Conservation (phyloP, 2,329 filamentous ascomycete genomes). For the Penicillium sumatraense region DNA sequence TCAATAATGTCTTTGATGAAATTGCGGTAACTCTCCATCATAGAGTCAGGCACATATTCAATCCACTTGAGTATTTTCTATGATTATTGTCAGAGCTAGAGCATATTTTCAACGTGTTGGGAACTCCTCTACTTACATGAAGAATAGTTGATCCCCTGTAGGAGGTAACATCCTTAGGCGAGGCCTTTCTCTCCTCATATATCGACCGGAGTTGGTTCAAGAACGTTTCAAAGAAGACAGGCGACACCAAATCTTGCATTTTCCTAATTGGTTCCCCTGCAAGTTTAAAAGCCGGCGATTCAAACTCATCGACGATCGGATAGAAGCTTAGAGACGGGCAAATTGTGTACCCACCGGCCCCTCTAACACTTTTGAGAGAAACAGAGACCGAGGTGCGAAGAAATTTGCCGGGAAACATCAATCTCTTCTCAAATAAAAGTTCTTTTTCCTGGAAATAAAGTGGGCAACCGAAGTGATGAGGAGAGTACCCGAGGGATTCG, state of each 20-base stretch:
- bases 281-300: not conserved
- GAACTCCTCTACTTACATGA: not conserved
- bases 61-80: not conserved
- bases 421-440: not conserved
- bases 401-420: not conserved
- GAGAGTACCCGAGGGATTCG: not conserved
- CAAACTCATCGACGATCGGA: not conserved
- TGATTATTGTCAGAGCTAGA: not conserved
- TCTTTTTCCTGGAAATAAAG: not conserved
- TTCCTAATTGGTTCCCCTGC: not conserved
- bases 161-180: not conserved
- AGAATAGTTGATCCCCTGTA: not conserved
- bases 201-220: not conserved
- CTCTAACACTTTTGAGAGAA: not conserved
- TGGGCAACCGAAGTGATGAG: not conserved
- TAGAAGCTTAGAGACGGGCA: not conserved
- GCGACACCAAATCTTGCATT: not conserved
- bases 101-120: not conserved
- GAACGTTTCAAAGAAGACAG: not conserved
- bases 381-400: not conserved
- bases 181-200: not conserved
- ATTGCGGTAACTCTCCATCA: not conserved
- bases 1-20: not conserved
- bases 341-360: not conserved
- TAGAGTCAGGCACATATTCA: not conserved